phyloP scores from a whole-genome alignment of 345 rosid species.

The Barbarea vulgaris region DNA sequence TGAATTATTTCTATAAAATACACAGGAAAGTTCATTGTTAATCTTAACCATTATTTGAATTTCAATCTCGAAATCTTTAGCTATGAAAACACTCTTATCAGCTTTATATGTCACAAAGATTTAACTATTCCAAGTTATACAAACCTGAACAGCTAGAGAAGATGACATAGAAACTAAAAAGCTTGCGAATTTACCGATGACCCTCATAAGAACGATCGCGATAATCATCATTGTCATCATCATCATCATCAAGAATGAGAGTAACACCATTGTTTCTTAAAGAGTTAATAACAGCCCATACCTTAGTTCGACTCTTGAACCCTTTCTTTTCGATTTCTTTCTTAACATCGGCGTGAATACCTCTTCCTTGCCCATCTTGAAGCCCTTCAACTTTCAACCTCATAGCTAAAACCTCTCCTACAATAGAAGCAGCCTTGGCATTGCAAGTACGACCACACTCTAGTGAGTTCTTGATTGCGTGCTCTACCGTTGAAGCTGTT shows the following conservation, averaged over 20 bases:
- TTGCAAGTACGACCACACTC: constrained; percentile 83
- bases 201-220: constrained; percentile 29
- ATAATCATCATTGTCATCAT: constrained; percentile 31
- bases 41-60: background rate
- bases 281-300: constrained; percentile 64
- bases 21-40: constrained; percentile 18
- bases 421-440: constrained; percentile 76
- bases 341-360: constrained; percentile 63
- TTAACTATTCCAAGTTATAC: constrained; percentile 16
- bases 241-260: constrained; percentile 60
- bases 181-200: constrained; percentile 2
- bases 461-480: constrained; percentile 67
- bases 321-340: constrained; percentile 89
- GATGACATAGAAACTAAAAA: constrained; percentile 7
- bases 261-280: constrained; percentile 76
- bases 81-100: background rate
- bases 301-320: constrained; percentile 58
- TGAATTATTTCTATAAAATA: constrained; percentile 14
- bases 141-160: constrained; percentile 2
- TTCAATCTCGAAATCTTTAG: background rate
- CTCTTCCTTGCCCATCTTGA: constrained; percentile 78
- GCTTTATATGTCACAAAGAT: constrained; percentile 17
- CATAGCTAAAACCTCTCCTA: constrained; percentile 86
- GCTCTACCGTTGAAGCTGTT: constrained; percentile 77
- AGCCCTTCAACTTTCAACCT: constrained; percentile 78